Evolutionary conservation across 208 protist species (phyloP), one percentile per base, ranked within the genome.

Genomic region (Acanthamoeba rhysodes): DNA sequence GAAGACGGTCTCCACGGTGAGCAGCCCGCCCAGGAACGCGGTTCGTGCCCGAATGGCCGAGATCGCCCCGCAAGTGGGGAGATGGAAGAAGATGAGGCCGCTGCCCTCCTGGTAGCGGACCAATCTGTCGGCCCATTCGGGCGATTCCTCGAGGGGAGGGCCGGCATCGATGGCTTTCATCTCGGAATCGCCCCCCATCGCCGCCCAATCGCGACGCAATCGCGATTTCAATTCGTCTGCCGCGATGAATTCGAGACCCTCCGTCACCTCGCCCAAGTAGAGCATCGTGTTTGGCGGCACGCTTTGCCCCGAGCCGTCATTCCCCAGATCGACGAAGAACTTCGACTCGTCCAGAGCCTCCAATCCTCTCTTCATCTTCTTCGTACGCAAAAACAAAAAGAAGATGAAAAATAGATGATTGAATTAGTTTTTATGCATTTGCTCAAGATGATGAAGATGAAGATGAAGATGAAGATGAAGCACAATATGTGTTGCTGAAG

Each of bases 171-270:
- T 74, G 8, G 66, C 5, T 37, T 55, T 37, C 4, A 34, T 50
- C 72, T 48, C 72, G 32, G 45, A 84, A 53, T 84, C 74, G 37
- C 74, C 74, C 22, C 74, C 74, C 74, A 84, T 55, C 24, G 37
- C 74, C 0, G 29, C 14, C 74, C 74, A 84, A 55, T 84, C 74
- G 5, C 74, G 74, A 45, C 32, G 55, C 10, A 90, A 48, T 37
- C 55, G 66, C 20, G 48, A 22, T 32, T 48, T 32, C 48, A 90
- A 48, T 48, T 90, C 82, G 18, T 66, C 32, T 5, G 82, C 82
- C 7, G 82, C 82, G 29, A 90, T 68, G 82, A 90, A 90, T n/a
- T 90, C 82, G 5, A 90, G 82, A 12, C 82, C 82, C 32, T 90
- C 55, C n/a, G 82, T 90, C 0, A 90, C 82, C 82, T 70, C 82